Percentiles rank a stretch among this genome's conserved stretches.
phyloP scores from a whole-genome alignment of 441 rosid species.

The Bocquillonia castaneifolia region DNA sequence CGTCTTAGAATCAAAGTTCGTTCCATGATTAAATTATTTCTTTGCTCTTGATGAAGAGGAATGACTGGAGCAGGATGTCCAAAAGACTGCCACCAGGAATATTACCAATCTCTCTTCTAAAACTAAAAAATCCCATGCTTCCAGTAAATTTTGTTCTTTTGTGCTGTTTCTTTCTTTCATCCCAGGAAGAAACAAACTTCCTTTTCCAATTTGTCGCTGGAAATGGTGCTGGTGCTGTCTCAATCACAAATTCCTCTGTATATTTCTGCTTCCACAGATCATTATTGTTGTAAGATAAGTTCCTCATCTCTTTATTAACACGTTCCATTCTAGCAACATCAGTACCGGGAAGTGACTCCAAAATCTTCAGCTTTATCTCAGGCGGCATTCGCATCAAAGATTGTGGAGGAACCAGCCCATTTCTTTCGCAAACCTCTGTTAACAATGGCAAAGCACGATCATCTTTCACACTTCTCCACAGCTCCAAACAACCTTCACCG shows the following conservation, averaged over 20 bases:
- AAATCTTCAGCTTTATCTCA: neutral
- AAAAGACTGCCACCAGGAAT: too few species aligned
- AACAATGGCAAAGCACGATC: constrained; percentile 17
- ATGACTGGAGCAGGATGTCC: too few species aligned
- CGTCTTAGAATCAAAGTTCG: too few species aligned
- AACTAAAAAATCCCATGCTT: too few species aligned
- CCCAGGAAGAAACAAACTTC: constrained; percentile 34
- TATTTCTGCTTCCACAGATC: constrained; percentile 65
- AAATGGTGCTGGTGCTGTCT: neutral
- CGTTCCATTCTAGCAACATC: constrained; percentile 50
- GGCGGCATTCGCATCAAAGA: neutral
- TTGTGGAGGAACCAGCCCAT: neutral
- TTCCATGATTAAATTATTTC: too few species aligned
- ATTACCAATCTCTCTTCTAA: too few species aligned
- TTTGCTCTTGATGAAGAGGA: too few species aligned
- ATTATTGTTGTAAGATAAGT: constrained; percentile 45
- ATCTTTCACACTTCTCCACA: constrained; percentile 74
- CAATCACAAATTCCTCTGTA: constrained; percentile 35
- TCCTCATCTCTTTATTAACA: constrained; percentile 46
- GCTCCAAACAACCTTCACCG: constrained; percentile 42
- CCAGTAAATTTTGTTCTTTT: too few species aligned
- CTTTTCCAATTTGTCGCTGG: constrained; percentile 39
- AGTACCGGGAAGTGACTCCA: constrained; percentile 47
- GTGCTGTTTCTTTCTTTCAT: constrained; percentile 17
- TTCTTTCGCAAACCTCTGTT: constrained; percentile 41